Base-by-base conservation (phyloP, 179 eudicot genomes). In the Beta macrorhiza region DNA sequence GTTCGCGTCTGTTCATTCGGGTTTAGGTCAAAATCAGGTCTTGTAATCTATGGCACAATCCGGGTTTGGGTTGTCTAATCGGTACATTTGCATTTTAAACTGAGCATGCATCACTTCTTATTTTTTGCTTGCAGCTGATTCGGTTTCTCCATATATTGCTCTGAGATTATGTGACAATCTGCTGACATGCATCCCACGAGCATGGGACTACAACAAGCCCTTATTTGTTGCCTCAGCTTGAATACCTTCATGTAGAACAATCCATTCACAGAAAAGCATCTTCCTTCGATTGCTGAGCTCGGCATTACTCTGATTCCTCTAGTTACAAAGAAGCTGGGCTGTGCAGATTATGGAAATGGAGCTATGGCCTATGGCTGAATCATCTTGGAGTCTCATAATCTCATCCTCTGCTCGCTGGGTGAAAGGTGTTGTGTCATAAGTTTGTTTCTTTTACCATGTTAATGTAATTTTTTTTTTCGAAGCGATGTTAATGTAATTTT, bases 291-390 rank as follows among this genome's bases (percentile, higher is more conserved):
- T 1, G 95, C 92, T 67, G 99, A 97, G 65, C 94, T 97, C 51
- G 98, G 97, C 10, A 88, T 94, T 67, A 82, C 90, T 25, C 85
- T 94, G 72, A 94, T 96, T 63, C 97, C 97, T 20, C 99, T 97
- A 0, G 97, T 96, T 44, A 77, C 91, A 5, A 92, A 92, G 88
- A 89, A 93, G 83, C 91, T 96, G 4, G 99, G 97, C 42, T 94
- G 99, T 72, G 98, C 96, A 75, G 99, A 96, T 65, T 92, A 91
- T 59, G 99, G 98, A 0, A 97, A 91, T 81, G 99, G 97, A 42
- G 99, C 97, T 4, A 97, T 94, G 99, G 42, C 42, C 97, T 4
- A 97, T 92, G 99, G 99, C 99, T 56, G 98, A 96, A 80, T 98
- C 99, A 19, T 91, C 95, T 67, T 37, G 42, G 42, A 37, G 42